phyloP scores from a whole-genome alignment of 768 basidiomycete species.

The Lentinus brumalis region DNA sequence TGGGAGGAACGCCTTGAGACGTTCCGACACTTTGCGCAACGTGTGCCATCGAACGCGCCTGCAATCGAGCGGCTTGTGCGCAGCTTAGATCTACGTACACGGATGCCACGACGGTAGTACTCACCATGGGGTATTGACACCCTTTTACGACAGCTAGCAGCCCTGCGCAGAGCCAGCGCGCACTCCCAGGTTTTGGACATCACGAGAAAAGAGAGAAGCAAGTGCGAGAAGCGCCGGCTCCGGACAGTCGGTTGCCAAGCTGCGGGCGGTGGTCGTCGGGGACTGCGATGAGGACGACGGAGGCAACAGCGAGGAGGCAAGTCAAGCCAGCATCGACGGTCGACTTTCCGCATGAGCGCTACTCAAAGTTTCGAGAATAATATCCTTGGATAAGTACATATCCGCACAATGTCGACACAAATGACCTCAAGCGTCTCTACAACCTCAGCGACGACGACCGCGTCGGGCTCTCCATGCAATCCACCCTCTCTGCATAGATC shows the following conservation, averaged over 20 bases:
- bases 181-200: slow-evolving; percentile 19
- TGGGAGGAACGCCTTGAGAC: neutral
- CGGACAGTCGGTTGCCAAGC: neutral
- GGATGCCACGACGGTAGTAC: neutral
- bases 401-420: neutral
- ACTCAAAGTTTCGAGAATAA: neutral
- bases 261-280: neutral
- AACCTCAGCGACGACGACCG: neutral
- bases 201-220: too few species aligned
- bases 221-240: neutral
- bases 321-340: neutral
- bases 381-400: neutral
- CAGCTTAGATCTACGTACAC: neutral
- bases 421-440: neutral
- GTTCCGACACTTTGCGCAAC: neutral
- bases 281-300: neutral
- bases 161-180: slow-evolving; percentile 17
- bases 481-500: neutral
- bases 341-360: neutral
- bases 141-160: slow-evolving; percentile 5
- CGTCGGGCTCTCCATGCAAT: neutral
- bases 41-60: slow-evolving; percentile 2
- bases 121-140: slow-evolving; percentile 16
- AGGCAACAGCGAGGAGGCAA: slow-evolving; percentile 10
- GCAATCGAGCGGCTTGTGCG: neutral